Percentiles rank a stretch among this genome's conserved stretches.
These are phyloP conservation scores for Mrakiaceae sp. DNA, from an alignment of 1,284 basidiomycete genomes.

Conservation along the genomic window DNA sequence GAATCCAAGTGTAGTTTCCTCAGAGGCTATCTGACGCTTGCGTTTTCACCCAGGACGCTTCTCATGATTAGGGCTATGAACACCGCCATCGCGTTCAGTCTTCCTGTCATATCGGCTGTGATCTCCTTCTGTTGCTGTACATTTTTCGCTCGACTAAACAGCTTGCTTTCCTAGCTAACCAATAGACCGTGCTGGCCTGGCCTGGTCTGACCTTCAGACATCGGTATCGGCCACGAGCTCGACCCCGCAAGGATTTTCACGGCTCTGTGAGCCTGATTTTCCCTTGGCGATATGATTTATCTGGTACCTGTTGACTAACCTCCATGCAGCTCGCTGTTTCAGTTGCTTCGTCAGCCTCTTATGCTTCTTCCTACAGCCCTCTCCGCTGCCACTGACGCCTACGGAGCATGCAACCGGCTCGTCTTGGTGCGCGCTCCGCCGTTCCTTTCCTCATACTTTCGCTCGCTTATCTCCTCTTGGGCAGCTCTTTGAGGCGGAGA, in stretches of 20 bases:
- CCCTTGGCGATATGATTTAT: neutral
- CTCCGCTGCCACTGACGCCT: slow-evolving; percentile 12
- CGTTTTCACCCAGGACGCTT: neutral
- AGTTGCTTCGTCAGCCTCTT: slow-evolving; percentile 13
- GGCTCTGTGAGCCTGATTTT: neutral
- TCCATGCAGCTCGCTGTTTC: neutral
- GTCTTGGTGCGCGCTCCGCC: neutral
- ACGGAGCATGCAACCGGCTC: slow-evolving; percentile 1
- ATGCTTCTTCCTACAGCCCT: slow-evolving; percentile 15
- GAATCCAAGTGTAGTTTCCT: neutral
- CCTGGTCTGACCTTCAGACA: neutral
- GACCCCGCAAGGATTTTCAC: slow-evolving; percentile 9
- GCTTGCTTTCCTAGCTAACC: too few species aligned
- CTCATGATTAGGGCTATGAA: slow-evolving; percentile 13
- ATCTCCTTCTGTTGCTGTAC: slow-evolving; percentile 9
- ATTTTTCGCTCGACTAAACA: neutral
- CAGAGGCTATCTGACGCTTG: neutral
- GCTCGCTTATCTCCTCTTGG: too few species aligned
- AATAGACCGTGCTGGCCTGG: too few species aligned
- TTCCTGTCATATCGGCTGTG: slow-evolving; percentile 9
- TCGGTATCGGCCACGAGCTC: slow-evolving; percentile 9
- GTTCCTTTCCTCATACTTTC: neutral
- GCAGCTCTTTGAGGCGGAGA: slow-evolving; percentile 13
- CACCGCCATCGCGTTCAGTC: slow-evolving; percentile 12
- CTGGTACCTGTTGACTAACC: neutral